Conservation (phyloP, 257 asterid genomes). For the Parsonsia alboflavescens region DNA sequence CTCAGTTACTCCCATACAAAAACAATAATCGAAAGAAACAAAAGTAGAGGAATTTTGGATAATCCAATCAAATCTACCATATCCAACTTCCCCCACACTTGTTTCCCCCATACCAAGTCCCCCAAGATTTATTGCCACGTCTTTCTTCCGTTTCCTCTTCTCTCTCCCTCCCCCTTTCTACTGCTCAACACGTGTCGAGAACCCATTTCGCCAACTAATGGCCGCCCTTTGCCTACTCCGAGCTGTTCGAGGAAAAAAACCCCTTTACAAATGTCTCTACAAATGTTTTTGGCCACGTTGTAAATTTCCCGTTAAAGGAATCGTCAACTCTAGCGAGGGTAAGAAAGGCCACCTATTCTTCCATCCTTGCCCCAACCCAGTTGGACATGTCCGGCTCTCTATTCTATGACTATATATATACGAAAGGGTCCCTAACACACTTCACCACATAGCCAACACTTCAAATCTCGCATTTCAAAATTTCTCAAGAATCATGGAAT, state of each 20-base stretch:
- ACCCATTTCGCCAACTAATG: slow-evolving; percentile 30
- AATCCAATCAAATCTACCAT: slow-evolving; percentile 38
- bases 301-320: slow-evolving; percentile 46
- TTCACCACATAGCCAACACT: slow-evolving; percentile 2
- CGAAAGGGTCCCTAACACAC: slow-evolving; percentile 15
- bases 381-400: slow-evolving; percentile 25
- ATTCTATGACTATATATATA: neutral
- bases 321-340: slow-evolving; percentile 24
- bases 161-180: neutral
- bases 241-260: slow-evolving; percentile 14
- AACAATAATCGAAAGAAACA: slow-evolving; percentile 25
- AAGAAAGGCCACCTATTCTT: slow-evolving; percentile 13
- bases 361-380: slow-evolving; percentile 66
- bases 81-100: slow-evolving; percentile 19
- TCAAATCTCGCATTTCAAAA: slow-evolving; percentile 10
- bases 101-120: slow-evolving; percentile 27
- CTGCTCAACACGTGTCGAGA: slow-evolving; percentile 30
- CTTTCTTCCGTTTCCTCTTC: slow-evolving; percentile 10
- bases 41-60: slow-evolving; percentile 16
- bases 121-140: slow-evolving; percentile 12
- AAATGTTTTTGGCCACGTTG: slow-evolving; percentile 45
- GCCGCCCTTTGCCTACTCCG: slow-evolving; percentile 24
- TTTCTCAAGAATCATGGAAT: slow-evolving; percentile 35
- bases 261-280: no score
- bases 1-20: slow-evolving; percentile 27